Base-by-base conservation (phyloP, 495 filamentous ascomycete genomes). In the Gamarada debralockiae region DNA sequence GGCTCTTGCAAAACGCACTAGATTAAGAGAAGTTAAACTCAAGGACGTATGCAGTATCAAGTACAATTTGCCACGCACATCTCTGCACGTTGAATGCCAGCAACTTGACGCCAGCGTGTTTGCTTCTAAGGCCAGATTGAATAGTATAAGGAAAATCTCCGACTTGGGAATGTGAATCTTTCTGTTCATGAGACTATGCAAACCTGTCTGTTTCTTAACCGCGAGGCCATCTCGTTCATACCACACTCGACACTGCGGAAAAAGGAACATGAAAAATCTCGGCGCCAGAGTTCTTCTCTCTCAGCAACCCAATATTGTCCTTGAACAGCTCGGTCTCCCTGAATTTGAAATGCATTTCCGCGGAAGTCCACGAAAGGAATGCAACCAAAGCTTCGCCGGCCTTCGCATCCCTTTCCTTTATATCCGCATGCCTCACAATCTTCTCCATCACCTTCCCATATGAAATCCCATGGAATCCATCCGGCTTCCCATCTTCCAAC, bases 311-410 rank as follows among this genome's bases (percentile, higher is more conserved):
- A 44, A 60, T 52, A 52, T 48, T 55, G 10, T 55, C 25, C 34
- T 52, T 52, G 25, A 60, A 56, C 20, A 34, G 3, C 17, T 51
- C 41, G 27, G 46, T 48, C 42, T 51, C 57, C 23, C 52, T 47
- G 31, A 52, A 55, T 31, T 45, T 24, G 52, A 52, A 38, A 49
- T 60, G 57, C 40, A 21, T 23, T 34, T 60, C 57, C 27, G 48
- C 48, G 24, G 40, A 52, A 24, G 48, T 27, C 57, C 57, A 60
- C 15, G 52, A 52, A n/a, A 55, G 41, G 10, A 48, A 43, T 1
- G 48, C 10, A 31, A 55, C 48, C 9, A 52, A 34, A 1, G 36
- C 57, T 20, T 56, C 55, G 1, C 56, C 52, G 9, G 23, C 21
- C 22, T 15, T 23, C 20, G 15, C 41, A 21, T 22, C 39, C 13